Evolutionary conservation across 768 basidiomycete species (phyloP), one percentile per base, ranked within the genome.

Genomic region (Myochromella boudieri): DNA sequence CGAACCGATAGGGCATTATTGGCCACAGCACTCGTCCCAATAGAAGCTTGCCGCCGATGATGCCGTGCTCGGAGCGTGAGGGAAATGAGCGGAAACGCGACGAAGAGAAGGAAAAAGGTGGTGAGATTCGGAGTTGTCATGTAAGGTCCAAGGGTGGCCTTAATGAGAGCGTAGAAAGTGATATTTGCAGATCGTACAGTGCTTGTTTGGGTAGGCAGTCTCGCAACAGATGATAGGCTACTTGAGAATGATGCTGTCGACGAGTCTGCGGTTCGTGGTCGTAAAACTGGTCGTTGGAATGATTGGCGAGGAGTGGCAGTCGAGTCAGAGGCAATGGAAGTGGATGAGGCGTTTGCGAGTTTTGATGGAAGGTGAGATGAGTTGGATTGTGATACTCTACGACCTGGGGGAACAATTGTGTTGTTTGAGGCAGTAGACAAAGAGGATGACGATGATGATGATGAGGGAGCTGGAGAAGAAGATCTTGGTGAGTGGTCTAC

Each of bases 381-480:
- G 48, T 53, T 44, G 49, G 64, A 26, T 47, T 56, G 27, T 1
- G 54, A 40, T 20, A 56, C 57, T 12, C 60, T 59, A 3, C 56
- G 55, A 1, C 67, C 11, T 68, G 72, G 29, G 12, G 86, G 87
- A 17, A 85, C 81, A 2, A 82, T 74, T 3, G 88, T 90, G 52
- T 83, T 84, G 20, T 83, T 87, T 0, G 87, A 89, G 2, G 78
- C 74, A 6, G 85, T 87, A 0, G 87, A 88, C 24, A 84, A 68
- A 3, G 85, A 85, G 0, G 87, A 85, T 0, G 81, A 81, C 0
- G 86, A 86, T 0, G 81, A 80, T 0, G 80, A 75, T 3, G 81
- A 69, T 1, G 84, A 81, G 2, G 79, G 75, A 11, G 78, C 66
- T 21, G 76, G 82, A 2, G 77, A 76, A 49, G 64, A 61, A 12